These are phyloP conservation scores for Diaporthe eres DNA, from an alignment of 2,329 filamentous ascomycete genomes.

Conservation along the genomic window DNA sequence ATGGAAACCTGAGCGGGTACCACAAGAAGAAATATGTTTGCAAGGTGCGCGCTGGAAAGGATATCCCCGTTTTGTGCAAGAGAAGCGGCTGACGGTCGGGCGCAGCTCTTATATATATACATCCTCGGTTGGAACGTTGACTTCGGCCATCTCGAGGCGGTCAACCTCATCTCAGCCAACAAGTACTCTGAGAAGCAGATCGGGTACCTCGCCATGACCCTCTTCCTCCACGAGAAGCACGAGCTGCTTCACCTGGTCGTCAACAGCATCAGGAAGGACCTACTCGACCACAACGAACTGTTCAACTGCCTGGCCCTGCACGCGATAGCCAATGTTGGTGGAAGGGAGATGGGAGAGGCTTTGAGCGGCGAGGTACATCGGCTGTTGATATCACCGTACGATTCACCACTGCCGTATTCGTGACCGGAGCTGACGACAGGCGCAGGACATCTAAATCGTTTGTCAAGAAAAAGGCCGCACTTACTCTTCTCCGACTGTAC, in stretches of 20 bases:
- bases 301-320: conserved; percentile 98
- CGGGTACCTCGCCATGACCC: conserved; percentile 95
- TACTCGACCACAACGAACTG: conserved; percentile 94
- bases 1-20: conserved; percentile 93
- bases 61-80: neutral
- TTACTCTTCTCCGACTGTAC: conserved; percentile 93
- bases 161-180: conserved; percentile 95
- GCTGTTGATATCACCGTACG: conserved; percentile 93
- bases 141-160: conserved; percentile 97
- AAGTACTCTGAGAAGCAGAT: conserved; percentile 99
- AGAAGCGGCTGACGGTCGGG: conserved; percentile 41
- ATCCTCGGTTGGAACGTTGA: conserved; percentile 99
- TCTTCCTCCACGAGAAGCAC: conserved; percentile 97
- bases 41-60: conserved; percentile 72
- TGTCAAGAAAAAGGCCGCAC: conserved; percentile 98
- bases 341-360: conserved; percentile 97
- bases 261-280: conserved; percentile 97
- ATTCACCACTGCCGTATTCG: conserved; percentile 43
- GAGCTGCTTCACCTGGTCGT: conserved; percentile 96
- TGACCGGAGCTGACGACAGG: conserved; percentile 24
- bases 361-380: conserved; percentile 92
- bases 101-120: conserved; percentile 92
- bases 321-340: conserved; percentile 97
- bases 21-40: conserved; percentile 99
- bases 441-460: conserved; percentile 85